Conservation (phyloP, 2,329 filamentous ascomycete species). For the Calonectria ilicicola region DNA sequence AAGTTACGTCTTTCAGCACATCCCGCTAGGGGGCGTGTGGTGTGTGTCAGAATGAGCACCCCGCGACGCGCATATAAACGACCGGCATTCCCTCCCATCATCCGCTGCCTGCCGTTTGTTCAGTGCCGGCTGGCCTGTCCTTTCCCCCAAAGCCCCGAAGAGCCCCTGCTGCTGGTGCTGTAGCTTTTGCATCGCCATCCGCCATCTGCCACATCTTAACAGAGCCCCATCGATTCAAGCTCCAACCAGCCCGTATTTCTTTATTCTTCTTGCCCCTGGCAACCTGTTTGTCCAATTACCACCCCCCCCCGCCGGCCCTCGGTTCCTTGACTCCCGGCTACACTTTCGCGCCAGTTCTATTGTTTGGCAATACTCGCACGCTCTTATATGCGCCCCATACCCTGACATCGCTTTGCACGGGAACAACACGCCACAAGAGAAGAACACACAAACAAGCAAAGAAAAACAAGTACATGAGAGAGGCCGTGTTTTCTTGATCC, state of each 20-base stretch:
- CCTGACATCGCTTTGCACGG: background rate
- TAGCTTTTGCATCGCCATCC: constrained; percentile 3
- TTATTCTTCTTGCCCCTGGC: background rate
- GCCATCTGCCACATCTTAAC: constrained; percentile 6
- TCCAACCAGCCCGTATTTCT: background rate
- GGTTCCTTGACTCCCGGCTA: background rate
- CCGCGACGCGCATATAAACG: constrained; percentile 62
- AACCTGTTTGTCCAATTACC: background rate
- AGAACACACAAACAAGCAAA: background rate
- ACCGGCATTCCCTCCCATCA: constrained; percentile 53
- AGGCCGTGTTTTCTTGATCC: background rate
- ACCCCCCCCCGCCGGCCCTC: background rate
- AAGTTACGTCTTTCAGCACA: constrained; percentile 4
- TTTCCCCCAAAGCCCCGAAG: constrained; percentile 8
- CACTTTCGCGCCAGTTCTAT: background rate
- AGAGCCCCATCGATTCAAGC: background rate
- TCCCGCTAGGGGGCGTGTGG: constrained; percentile 13
- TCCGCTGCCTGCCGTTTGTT: constrained; percentile 39
- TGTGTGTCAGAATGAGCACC: constrained; percentile 32
- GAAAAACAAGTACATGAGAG: background rate
- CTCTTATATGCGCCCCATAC: constrained; percentile 8
- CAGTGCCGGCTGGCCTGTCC: constrained; percentile 35
- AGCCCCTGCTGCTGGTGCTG: constrained; percentile 5
- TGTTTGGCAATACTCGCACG: background rate
- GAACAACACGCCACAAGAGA: background rate